These are phyloP conservation scores for Phytophthora podocarpi DNA, from an alignment of 352 stramenopile genomes.

Conservation along the genomic window DNA sequence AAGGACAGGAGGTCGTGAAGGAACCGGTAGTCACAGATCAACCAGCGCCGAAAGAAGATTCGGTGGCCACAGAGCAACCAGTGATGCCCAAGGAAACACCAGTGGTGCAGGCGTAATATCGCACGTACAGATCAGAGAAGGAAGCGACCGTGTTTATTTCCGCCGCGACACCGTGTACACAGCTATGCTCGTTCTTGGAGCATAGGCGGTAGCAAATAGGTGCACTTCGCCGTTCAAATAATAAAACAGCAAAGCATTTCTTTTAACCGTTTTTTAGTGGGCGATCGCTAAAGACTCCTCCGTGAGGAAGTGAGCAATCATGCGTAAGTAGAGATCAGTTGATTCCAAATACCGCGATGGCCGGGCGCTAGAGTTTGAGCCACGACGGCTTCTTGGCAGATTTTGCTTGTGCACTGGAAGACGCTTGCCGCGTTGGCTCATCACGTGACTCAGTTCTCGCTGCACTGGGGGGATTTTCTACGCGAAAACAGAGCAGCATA, in stretches of 20 bases:
- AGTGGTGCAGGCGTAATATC: conserved; percentile 10
- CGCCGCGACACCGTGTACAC: conserved; percentile 13
- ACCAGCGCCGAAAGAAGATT: background rate
- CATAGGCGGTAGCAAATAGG: conserved; percentile 7
- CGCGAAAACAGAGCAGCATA: conserved; percentile 2
- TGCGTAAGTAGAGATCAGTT: background rate
- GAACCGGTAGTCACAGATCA: background rate
- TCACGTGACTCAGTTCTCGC: conserved; percentile 25
- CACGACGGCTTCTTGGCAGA: conserved; percentile 72
- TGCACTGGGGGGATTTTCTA: conserved; percentile 33
- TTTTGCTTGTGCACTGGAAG: conserved; percentile 36
- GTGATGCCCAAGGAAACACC: background rate
- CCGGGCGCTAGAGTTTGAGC: conserved; percentile 62
- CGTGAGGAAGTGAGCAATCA: background rate
- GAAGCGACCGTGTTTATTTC: background rate
- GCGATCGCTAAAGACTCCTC: background rate
- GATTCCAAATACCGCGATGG: background rate
- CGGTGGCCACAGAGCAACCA: background rate
- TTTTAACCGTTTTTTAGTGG: conserved; percentile 4
- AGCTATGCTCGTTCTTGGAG: conserved; percentile 14
- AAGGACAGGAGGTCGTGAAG: conserved; percentile 1
- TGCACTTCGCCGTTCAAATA: conserved; percentile 14
- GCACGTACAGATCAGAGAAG: conserved; percentile 4
- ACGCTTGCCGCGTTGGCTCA: conserved; percentile 33
- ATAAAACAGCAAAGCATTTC: conserved; percentile 28